phyloP scores from a whole-genome alignment of 257 asterid genomes.

The Jaltomata sinuosa region DNA sequence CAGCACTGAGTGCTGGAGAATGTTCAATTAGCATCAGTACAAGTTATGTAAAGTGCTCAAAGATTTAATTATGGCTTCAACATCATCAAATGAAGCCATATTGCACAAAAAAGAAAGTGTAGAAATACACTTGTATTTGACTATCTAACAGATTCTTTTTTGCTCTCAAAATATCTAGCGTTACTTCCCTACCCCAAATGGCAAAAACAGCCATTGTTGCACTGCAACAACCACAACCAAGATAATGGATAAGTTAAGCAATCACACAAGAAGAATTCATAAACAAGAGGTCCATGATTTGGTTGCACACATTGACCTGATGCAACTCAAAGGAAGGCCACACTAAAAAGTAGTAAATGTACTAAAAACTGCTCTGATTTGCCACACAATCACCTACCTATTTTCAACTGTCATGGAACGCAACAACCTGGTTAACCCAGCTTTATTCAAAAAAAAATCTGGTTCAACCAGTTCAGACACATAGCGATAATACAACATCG shows the following conservation, averaged over 20 bases:
- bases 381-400: neutral
- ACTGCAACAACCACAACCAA: neutral
- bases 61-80: neutral
- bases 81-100: neutral
- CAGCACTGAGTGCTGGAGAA: neutral
- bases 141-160: neutral
- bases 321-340: neutral
- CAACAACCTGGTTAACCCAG: neutral
- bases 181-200: neutral
- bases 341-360: neutral
- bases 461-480: neutral
- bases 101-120: neutral
- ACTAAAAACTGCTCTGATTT: neutral
- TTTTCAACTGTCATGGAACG: neutral
- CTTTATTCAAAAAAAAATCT: neutral
- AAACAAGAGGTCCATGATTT: neutral
- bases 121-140: neutral
- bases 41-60: neutral
- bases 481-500: neutral
- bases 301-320: neutral
- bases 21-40: neutral
- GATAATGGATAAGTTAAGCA: neutral
- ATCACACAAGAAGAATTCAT: neutral
- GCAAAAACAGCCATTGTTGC: neutral
- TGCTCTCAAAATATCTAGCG: neutral